Base-by-base conservation (phyloP, 73 alveolate genomes). In the Halteria grandinella region DNA sequence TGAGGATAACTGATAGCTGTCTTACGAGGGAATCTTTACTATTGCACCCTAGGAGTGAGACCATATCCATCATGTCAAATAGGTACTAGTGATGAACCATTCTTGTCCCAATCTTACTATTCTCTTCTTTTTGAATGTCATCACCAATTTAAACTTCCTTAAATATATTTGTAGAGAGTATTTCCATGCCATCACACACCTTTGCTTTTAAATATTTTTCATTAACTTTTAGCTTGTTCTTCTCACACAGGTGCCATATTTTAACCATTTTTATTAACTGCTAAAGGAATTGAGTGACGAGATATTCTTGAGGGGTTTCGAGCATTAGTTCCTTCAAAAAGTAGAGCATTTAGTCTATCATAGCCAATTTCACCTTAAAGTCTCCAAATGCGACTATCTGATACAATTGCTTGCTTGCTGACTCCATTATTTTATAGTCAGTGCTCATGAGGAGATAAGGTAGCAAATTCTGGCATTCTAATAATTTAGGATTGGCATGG, bases 271-370 rank as follows among this genome's bases (percentile, higher is more conserved):
- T 14, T 66, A 66, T 41, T 57, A 66, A 28, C 39, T 36, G 80
- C 49, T 66, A n/a, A 4, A 66, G 21, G 29, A 45, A 66, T 21
- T 44, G 17, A 6, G 8, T 12, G 1, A 66, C 32, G 36, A 66
- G 15, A n/a, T 36, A 34, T 20, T 73, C 85, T 24, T 73, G 75
- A 53, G 69, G 69, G 55, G 37, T 54, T 15, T 73, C 85, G 10
- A 73, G 64, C 63, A 73, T 73, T 17, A 73, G 23, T 39, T 73
- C 85, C 52, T 73, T 73, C 23, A 73, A 37, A 34, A 73, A 48
- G 41, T 73, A 73, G 17, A 73, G 6, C 21, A 55, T 0, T 25
- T 73, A 54, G 41, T 73, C 85, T 18, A 73, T 37, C 17, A 73
- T 6, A 34, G 76, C 54, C 5, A 73, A 8, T 36, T 64, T 53